Base-by-base conservation (phyloP, 257 asterid genomes). In the Ilex aquifolium region DNA sequence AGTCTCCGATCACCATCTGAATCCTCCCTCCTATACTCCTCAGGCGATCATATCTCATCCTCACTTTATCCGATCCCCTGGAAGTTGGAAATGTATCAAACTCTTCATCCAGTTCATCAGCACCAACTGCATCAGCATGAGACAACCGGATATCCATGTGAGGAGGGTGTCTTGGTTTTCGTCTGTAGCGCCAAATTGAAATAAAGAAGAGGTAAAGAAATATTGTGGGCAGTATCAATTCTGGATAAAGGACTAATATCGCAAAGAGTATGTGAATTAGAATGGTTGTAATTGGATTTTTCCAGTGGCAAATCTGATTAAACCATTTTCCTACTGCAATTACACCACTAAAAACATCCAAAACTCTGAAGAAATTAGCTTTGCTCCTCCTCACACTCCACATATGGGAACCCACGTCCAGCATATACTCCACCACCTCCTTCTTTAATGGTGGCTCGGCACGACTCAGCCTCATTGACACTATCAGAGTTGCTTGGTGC, bases 121-220 rank as follows among this genome's bases (percentile, higher is more conserved):
- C 62, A 6, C 82, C 77, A 32, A 76, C 81, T 0, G 80, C 82
- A 27, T 86, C 85, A 1, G 97, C 95, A 12, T 78, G 85, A 3
- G 97, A 89, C 3, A 89, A 83, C 29, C 82, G 75, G 3, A 85
- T 75, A 58, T 89, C 97, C 95, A 89, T 89, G 69, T 89, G 97
- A 16, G 97, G 85, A 6, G 97, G 97, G 66, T 89, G 97, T 61
- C 66, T 81, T 1, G 97, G 97, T 65, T 89, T 89, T 82, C 82
- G 63, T 3, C 97, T 64, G 58, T 89, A 89, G 56, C 74, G 72
- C 97, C 95, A 89, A 1, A 75, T 70, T 1, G 89, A 89, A 59
- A 86, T 76, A 31, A 89, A 74, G 79, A 86, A 86, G 0, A 89
- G 83, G 73, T 79, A 89, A 39, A 89, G 82, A 44, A 86, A 89